Conservation (phyloP, 257 asterid species). For the Osmanthus fragrans region DNA sequence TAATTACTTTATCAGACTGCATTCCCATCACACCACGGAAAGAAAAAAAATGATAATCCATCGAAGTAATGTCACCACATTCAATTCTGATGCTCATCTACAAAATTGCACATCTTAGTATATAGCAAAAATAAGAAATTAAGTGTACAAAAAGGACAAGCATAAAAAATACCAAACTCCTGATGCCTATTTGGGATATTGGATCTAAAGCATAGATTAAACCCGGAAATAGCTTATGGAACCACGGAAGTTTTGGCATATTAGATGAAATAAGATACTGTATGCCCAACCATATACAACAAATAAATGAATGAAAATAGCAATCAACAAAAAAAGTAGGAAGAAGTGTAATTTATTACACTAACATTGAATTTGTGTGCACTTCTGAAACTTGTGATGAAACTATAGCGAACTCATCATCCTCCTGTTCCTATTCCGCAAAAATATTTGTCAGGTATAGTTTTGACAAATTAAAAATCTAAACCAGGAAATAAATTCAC, state of each 20-base stretch:
- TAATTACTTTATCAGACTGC: not conserved
- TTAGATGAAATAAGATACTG: not conserved
- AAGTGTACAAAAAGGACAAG: not conserved
- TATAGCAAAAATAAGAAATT: not conserved
- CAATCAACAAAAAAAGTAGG: not conserved
- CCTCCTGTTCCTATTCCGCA: constrained; percentile 46
- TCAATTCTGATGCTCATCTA: not conserved
- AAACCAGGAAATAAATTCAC: constrained; percentile 31
- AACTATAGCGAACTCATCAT: constrained; percentile 37
- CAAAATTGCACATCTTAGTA: not conserved
- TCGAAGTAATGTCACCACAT: not conserved
- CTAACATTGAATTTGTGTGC: constrained; percentile 48
- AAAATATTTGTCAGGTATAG: constrained; percentile 19
- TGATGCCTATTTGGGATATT: not conserved
- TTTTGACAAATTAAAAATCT: constrained; percentile 9
- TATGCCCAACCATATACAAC: not conserved
- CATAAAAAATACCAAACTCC: not conserved
- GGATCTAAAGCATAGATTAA: not conserved
- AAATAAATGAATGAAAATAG: not conserved
- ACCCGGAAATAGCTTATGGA: not conserved
- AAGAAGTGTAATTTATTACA: not conserved
- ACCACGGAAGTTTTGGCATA: not conserved
- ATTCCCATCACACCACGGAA: not conserved
- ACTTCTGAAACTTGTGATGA: constrained; percentile 36
- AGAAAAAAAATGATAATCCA: not conserved